These are phyloP conservation scores for Karstenula rhodostoma DNA, from an alignment of 2,329 filamentous ascomycete species.

Conservation along the genomic window DNA sequence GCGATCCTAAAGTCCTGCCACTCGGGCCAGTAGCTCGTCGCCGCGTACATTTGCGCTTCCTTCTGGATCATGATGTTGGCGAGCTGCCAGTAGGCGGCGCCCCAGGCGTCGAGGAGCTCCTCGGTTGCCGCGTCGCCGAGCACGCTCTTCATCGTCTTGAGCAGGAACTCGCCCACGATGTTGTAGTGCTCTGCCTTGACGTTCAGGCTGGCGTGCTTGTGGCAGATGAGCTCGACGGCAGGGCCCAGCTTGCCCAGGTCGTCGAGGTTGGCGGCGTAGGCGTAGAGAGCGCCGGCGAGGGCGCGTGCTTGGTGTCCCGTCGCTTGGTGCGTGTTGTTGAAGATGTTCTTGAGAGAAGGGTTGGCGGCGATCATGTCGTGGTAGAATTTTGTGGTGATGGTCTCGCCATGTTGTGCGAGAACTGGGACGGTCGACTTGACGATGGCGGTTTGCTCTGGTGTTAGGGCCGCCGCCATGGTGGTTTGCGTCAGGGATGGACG, in stretches of 20 bases:
- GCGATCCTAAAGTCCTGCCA: conserved; percentile 74
- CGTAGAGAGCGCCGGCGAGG: conserved; percentile 72
- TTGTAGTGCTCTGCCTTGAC: conserved; percentile 74
- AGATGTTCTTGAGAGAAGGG: conserved; percentile 72
- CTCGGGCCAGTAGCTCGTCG: conserved; percentile 68
- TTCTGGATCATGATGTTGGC: conserved; percentile 75
- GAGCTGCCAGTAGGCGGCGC: conserved; percentile 75
- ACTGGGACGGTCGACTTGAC: conserved; percentile 76
- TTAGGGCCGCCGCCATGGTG: conserved; percentile 56
- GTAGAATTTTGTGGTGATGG: conserved; percentile 78
- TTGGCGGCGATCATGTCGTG: conserved; percentile 70
- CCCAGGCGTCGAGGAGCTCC: conserved; percentile 72
- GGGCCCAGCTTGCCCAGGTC: conserved; percentile 67
- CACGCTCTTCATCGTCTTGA: conserved; percentile 72
- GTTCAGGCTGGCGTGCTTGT: conserved; percentile 77
- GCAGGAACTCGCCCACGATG: conserved; percentile 73
- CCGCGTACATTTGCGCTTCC: conserved; percentile 69
- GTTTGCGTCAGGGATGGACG: neutral
- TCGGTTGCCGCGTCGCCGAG: conserved; percentile 72
- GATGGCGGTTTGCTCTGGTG: conserved; percentile 67
- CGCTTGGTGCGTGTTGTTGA: conserved; percentile 74
- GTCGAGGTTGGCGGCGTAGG: conserved; percentile 76
- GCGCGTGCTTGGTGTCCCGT: conserved; percentile 74
- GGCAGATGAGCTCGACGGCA: conserved; percentile 72
- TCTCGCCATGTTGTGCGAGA: conserved; percentile 71